Percentiles rank a stretch among this genome's conserved stretches.
Evolutionary conservation across 257 asterid genomes (phyloP).

Genomic region (Schizonepeta tenuifolia): DNA sequence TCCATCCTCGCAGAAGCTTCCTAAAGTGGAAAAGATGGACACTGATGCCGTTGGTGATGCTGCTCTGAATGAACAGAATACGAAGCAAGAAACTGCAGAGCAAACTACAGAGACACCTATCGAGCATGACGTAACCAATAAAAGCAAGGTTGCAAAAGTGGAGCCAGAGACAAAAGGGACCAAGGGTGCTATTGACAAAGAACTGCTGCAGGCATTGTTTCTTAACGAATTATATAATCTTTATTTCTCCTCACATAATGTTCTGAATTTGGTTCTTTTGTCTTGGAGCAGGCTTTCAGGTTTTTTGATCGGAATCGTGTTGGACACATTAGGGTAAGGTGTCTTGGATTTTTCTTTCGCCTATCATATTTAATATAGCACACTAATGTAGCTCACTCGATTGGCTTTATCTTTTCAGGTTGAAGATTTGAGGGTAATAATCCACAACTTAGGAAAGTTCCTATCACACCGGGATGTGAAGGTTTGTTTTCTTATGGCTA

Average conservation of each 20-base stretch:
- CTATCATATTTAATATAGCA: not conserved
- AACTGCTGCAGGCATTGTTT: slow-evolving; percentile 67
- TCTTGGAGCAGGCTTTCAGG: slow-evolving; percentile 79
- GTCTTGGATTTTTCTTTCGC: not conserved
- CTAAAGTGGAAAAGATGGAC: slow-evolving; percentile 44
- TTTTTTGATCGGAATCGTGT: slow-evolving; percentile 91
- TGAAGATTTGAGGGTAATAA: slow-evolving; percentile 83
- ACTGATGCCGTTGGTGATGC: slow-evolving; percentile 38
- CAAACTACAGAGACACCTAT: slow-evolving; percentile 39
- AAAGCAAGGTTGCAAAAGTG: slow-evolving; percentile 45
- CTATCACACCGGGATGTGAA: slow-evolving; percentile 87
- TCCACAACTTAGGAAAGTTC: slow-evolving; percentile 85
- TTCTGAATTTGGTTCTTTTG: slow-evolving; percentile 23
- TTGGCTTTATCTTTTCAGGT: slow-evolving; percentile 56
- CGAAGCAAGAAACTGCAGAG: slow-evolving; percentile 39
- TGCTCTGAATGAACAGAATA: slow-evolving; percentile 37
- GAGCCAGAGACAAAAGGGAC: slow-evolving; percentile 47
- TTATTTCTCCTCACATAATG: not conserved
- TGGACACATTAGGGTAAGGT: slow-evolving; percentile 78
- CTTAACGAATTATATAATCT: slow-evolving; percentile 11
- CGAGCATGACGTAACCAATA: slow-evolving; percentile 39
- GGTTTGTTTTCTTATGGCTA: slow-evolving; percentile 50
- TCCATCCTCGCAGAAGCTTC: slow-evolving; percentile 44
- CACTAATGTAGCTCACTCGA: slow-evolving; percentile 9
- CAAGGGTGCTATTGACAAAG: slow-evolving; percentile 56